Base-by-base conservation (phyloP, 1,284 basidiomycete genomes). In the Boletus smithii region DNA sequence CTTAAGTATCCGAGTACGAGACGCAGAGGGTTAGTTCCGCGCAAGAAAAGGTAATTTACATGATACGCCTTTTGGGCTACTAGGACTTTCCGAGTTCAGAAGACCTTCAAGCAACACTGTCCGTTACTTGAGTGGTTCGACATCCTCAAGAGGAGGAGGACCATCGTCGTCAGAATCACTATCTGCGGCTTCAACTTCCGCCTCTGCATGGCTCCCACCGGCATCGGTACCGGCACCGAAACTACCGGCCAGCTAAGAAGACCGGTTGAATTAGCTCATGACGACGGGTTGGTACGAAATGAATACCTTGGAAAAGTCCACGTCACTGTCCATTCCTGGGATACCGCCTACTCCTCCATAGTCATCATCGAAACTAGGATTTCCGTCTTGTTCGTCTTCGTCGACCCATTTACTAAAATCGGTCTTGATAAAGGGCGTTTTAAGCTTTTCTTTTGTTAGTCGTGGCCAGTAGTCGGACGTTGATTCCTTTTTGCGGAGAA, bases 321-420 rank as follows among this genome's bases (percentile, higher is more conserved):
- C 76, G 8, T 69, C 77, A 5, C 17, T 75, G 16, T 30, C 46
- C 62, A 72, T 67, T 23, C 71, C 73, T 14, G 70, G 70, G 64
- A 77, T 73, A 8, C 69, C 75, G 16, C 65, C 69, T 61, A 11
- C 8, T 11, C 68, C 70, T 29, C 38, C 52, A 9, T 67, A 47
- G 8, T 77, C 77, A 0, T 79, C 78, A 8, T 77, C 76, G 0
- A 71, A 52, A 34, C 62, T 68, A 8, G 13, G 61, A 16, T 69
- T 74, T 41, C 75, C 85, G 27, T 91, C 87, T 72, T 97, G 93
- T 69, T 97, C 93, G 63, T 97, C 93, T 73, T 97, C 93, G 65
- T 95, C 93, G 42, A 88, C 87, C 92, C 92, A 97, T 71, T 89
- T 94, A 61, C 76, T 74, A 67, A 94, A 95, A 70, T 95, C 91